A percentile compares a stretch with the other conserved stretches of the same genome.
These are phyloP conservation scores for Pichia phayaonensis DNA, from an alignment of 805 yeast genomes.

Conservation along the genomic window DNA sequence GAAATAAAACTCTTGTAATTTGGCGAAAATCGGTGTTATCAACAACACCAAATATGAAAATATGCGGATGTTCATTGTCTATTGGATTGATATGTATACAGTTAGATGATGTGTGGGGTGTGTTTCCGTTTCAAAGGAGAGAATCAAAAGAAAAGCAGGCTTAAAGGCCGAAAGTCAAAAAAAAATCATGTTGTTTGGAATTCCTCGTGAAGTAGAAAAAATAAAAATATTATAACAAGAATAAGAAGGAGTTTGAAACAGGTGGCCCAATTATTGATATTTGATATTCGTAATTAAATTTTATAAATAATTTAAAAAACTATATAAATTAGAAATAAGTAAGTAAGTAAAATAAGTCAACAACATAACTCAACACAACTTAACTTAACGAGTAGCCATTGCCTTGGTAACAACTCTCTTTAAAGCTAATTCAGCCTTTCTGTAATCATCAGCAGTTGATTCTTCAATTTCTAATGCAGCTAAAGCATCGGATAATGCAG, in stretches of 20 bases:
- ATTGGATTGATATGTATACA: not conserved
- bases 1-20: slow-evolving; percentile 50
- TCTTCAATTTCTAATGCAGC: slow-evolving; percentile 97
- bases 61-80: not conserved
- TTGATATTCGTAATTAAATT: slow-evolving; percentile 5
- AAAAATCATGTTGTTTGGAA: no score
- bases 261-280: no score
- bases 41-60: not conserved
- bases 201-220: no score
- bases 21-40: not conserved
- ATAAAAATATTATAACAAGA: no score
- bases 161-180: no score
- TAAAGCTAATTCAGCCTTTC: slow-evolving; percentile 98
- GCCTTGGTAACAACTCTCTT: slow-evolving; percentile 99
- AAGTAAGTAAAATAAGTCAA: not conserved
- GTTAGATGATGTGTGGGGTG: no score
- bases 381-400: slow-evolving; percentile 90
- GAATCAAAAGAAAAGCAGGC: not conserved
- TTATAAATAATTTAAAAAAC: not conserved
- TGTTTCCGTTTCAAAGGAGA: no score
- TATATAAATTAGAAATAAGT: not conserved
- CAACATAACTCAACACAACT: no score
- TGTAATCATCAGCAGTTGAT: slow-evolving; percentile 90
- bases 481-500: slow-evolving; percentile 96
- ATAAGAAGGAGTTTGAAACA: no score